A percentile compares a stretch with the other conserved stretches of the same genome.
Evolutionary conservation across 2,329 filamentous ascomycete species (phyloP).

Genomic region (Talaromyces sp.): DNA sequence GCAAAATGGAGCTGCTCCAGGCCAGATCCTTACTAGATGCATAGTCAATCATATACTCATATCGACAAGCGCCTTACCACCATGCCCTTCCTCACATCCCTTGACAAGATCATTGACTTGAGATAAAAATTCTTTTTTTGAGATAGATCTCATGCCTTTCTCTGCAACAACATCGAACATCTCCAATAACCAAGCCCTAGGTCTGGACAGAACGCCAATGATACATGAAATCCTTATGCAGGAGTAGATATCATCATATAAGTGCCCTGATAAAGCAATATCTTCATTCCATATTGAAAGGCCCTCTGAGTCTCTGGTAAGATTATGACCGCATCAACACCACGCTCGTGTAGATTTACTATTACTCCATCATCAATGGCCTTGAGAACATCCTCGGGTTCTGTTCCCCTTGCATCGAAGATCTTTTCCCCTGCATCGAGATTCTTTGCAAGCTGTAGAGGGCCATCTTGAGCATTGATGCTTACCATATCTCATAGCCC

Average conservation of each 20-base stretch:
- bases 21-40: too few relatives aligned
- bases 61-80: slow-evolving; percentile 21
- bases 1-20: background rate
- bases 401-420: slow-evolving; percentile 38
- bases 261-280: slow-evolving; percentile 46
- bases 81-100: slow-evolving; percentile 19
- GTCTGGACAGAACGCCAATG: slow-evolving; percentile 22
- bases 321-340: slow-evolving; percentile 47
- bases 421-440: slow-evolving; percentile 31
- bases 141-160: slow-evolving; percentile 20
- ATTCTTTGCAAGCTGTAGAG: slow-evolving; percentile 27
- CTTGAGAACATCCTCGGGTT: slow-evolving; percentile 28
- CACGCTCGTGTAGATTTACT: slow-evolving; percentile 34
- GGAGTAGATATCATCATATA: slow-evolving; percentile 50
- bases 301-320: slow-evolving; percentile 48
- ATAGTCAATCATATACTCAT: background rate
- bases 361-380: slow-evolving; percentile 19
- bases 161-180: slow-evolving; percentile 24
- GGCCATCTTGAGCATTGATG: slow-evolving; percentile 29
- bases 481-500: slow-evolving; percentile 56
- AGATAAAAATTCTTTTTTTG: slow-evolving; percentile 20
- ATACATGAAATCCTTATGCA: slow-evolving; percentile 27
- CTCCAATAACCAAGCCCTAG: slow-evolving; percentile 22
- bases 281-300: slow-evolving; percentile 47
- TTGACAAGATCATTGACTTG: slow-evolving; percentile 25